These are phyloP conservation scores for Backusella westeae DNA, from an alignment of 192 early-diverging fungal genomes.

Conservation along the genomic window DNA sequence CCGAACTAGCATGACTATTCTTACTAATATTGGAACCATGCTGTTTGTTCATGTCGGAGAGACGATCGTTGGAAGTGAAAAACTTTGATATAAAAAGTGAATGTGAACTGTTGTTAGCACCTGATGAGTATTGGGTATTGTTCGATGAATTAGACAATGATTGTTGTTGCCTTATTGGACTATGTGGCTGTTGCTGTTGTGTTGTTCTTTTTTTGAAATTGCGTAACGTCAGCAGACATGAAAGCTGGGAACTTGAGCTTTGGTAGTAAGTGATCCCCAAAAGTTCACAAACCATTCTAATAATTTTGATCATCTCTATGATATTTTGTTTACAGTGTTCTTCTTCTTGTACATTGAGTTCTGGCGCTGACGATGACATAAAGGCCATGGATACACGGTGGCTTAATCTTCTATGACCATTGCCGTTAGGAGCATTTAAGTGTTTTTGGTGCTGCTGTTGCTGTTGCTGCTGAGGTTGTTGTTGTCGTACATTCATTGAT, in stretches of 20 bases:
- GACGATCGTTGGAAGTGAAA: conserved; percentile 5
- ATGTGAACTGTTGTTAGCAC: background rate
- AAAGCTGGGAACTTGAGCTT: conserved; percentile 5
- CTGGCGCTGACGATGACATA: background rate
- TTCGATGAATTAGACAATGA: background rate
- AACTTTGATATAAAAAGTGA: conserved; percentile 10
- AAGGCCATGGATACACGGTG: conserved; percentile 11
- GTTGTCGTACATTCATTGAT: background rate
- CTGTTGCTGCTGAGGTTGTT: background rate
- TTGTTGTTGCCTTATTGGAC: background rate
- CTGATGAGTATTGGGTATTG: background rate
- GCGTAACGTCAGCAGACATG: conserved; percentile 27
- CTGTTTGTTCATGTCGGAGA: conserved; percentile 8
- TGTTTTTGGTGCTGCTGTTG: background rate
- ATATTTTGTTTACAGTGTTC: background rate
- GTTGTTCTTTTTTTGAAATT: conserved; percentile 12
- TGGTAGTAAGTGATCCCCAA: conserved; percentile 32
- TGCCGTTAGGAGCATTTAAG: background rate
- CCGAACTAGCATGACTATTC: background rate
- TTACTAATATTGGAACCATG: background rate
- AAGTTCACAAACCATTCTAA: conserved; percentile 28
- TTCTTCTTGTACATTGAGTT: background rate
- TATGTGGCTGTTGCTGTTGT: background rate
- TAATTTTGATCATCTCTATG: conserved; percentile 1
- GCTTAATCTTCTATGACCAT: background rate